Evolutionary conservation across 2,329 filamentous ascomycete species (phyloP).

Genomic region (Fusarium oligoseptatum): DNA sequence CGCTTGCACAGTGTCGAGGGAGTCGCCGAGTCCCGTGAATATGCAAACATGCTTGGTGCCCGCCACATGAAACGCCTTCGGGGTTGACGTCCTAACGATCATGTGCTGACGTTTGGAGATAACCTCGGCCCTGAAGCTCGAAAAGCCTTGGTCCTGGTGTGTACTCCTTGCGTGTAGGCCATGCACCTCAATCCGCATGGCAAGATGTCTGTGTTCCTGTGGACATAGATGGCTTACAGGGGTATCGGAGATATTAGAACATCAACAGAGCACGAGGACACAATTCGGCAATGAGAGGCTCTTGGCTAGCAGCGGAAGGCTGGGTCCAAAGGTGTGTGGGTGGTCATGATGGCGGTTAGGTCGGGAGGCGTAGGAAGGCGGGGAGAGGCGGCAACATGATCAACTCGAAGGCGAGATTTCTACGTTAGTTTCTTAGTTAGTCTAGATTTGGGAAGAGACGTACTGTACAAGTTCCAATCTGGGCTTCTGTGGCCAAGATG

Average conservation of each 20-base stretch:
- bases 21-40: neutral
- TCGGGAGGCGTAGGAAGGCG: neutral
- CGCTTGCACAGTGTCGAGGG: neutral
- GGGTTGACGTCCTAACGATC: neutral
- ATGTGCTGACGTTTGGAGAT: neutral
- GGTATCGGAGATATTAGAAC: slow-evolving; percentile 7
- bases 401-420: neutral
- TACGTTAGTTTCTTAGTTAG: neutral
- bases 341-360: slow-evolving; percentile 10
- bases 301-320: slow-evolving; percentile 5
- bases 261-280: neutral
- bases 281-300: neutral
- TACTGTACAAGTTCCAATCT: neutral
- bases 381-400: neutral
- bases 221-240: slow-evolving; percentile 9
- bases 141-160: neutral
- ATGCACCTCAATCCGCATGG: neutral
- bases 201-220: slow-evolving; percentile 1
- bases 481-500: neutral
- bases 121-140: neutral
- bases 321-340: neutral
- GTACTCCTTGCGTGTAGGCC: neutral
- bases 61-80: neutral
- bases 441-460: neutral
- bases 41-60: neutral